A percentile compares a stretch with the other conserved stretches of the same genome.
phyloP scores from a whole-genome alignment of 768 basidiomycete genomes.

The Trametes gibbosa region DNA sequence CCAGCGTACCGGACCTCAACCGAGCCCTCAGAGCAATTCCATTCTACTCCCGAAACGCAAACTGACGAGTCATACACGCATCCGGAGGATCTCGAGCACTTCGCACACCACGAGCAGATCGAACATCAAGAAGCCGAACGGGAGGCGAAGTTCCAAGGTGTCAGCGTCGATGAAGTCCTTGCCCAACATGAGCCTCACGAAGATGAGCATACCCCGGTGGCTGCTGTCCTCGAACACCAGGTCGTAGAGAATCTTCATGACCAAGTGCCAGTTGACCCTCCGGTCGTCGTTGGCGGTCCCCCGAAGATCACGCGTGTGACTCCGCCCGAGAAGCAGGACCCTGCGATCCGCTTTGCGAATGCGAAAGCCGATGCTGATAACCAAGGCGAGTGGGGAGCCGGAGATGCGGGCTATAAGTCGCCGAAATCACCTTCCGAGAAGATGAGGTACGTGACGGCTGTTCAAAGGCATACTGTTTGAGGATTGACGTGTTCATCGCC shows the following conservation, averaged over 20 bases:
- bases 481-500: neutral
- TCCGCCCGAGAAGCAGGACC: slow-evolving; percentile 72
- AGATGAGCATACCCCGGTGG: slow-evolving; percentile 6
- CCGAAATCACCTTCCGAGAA: slow-evolving; percentile 47
- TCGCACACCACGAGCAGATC: slow-evolving; percentile 82
- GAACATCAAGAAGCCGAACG: slow-evolving; percentile 81
- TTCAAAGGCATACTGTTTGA: neutral
- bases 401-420: slow-evolving; percentile 27
- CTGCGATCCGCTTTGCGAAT: slow-evolving; percentile 58
- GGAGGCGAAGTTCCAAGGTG: slow-evolving; percentile 82
- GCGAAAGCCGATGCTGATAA: slow-evolving; percentile 42
- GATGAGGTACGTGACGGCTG: slow-evolving; percentile 49
- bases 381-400: slow-evolving; percentile 63
- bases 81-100: slow-evolving; percentile 92
- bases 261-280: slow-evolving; percentile 1
- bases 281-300: slow-evolving; percentile 31
- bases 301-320: slow-evolving; percentile 50
- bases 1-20: neutral
- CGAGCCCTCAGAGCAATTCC: slow-evolving; percentile 67
- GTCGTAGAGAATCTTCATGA: slow-evolving; percentile 4
- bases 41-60: slow-evolving; percentile 96
- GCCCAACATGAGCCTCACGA: slow-evolving; percentile 45
- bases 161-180: slow-evolving; percentile 70
- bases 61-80: slow-evolving; percentile 94
- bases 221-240: neutral